phyloP scores from a whole-genome alignment of 2,329 filamentous ascomycete genomes.

The Paraphaeosphaeria minitans region DNA sequence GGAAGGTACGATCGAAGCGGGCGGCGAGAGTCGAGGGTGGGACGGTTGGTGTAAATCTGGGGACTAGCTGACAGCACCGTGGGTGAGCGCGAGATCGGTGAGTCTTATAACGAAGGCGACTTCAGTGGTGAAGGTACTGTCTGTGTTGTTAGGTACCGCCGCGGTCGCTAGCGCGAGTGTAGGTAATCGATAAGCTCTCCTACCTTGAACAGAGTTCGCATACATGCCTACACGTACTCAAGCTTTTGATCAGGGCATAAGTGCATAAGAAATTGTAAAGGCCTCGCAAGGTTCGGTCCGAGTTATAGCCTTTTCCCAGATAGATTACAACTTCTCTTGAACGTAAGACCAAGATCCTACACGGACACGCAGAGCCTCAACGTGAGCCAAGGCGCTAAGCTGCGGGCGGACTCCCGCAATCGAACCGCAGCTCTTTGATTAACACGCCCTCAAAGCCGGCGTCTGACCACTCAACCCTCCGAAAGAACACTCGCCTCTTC shows the following conservation, averaged over 20 bases:
- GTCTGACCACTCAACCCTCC: not conserved
- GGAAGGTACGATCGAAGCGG: not conserved
- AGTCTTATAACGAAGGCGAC: not conserved
- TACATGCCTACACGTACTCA: too few relatives aligned
- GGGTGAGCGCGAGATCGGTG: not conserved
- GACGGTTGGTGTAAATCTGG: not conserved
- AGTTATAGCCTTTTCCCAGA: too few relatives aligned
- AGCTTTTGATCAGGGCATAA: too few relatives aligned
- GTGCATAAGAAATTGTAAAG: too few relatives aligned
- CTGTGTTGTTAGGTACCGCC: not conserved
- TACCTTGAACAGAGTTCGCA: not conserved
- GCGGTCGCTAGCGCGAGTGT: not conserved
- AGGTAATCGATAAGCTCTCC: not conserved
- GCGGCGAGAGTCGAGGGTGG: not conserved
- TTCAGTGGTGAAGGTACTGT: not conserved
- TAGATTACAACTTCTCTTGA: not conserved
- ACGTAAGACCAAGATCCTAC: not conserved
- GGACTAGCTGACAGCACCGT: not conserved
- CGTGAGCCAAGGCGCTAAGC: not conserved
- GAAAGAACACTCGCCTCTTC: not conserved
- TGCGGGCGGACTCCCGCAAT: not conserved
- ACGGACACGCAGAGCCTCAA: not conserved
- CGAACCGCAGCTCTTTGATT: slow-evolving; percentile 3
- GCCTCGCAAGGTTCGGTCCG: too few relatives aligned
- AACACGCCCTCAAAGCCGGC: not conserved